Percentiles rank a stretch among this genome's conserved stretches.
Conservation (phyloP, 495 filamentous ascomycete species). For the Margaritispora aquatica region DNA sequence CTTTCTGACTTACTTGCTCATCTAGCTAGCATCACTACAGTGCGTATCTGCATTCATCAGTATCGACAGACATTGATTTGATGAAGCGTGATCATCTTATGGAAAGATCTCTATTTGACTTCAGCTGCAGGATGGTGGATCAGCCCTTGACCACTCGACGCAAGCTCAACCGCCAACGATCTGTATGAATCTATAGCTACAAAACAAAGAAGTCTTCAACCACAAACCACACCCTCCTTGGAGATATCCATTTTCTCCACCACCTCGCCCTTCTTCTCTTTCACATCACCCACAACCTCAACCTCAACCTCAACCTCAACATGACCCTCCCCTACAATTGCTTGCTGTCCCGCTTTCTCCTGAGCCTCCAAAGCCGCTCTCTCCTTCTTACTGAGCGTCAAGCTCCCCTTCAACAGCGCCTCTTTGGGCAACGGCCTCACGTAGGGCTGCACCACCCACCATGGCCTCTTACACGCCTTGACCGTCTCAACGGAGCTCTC, state of each 20-base stretch:
- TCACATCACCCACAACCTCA: neutral
- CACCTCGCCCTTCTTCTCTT: neutral
- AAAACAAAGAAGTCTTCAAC: conserved; percentile 12
- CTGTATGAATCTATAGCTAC: neutral
- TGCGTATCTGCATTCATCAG: too few relatives aligned
- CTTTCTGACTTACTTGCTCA: too few relatives aligned
- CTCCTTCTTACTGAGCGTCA: conserved; percentile 56
- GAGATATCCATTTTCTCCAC: conserved; percentile 27
- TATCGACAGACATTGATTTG: too few relatives aligned
- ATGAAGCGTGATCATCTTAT: too few relatives aligned
- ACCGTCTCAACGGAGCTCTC: conserved; percentile 64
- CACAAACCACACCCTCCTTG: conserved; percentile 38
- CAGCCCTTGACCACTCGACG: conserved; percentile 16
- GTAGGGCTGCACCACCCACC: conserved; percentile 91
- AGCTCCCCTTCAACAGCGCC: conserved; percentile 72
- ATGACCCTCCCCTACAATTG: conserved; percentile 1
- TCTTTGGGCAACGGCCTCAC: conserved; percentile 84
- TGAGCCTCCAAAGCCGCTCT: conserved; percentile 30
- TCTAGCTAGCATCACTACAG: too few relatives aligned
- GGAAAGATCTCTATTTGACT: neutral
- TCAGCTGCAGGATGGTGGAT: neutral
- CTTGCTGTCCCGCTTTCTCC: neutral
- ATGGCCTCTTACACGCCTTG: conserved; percentile 67
- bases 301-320: conserved; percentile 10
- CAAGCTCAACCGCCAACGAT: neutral